Evolutionary conservation across 2,329 filamentous ascomycete species (phyloP), one percentile per base, ranked within the genome.

Genomic region (Talaromyces albobiverticillius): DNA sequence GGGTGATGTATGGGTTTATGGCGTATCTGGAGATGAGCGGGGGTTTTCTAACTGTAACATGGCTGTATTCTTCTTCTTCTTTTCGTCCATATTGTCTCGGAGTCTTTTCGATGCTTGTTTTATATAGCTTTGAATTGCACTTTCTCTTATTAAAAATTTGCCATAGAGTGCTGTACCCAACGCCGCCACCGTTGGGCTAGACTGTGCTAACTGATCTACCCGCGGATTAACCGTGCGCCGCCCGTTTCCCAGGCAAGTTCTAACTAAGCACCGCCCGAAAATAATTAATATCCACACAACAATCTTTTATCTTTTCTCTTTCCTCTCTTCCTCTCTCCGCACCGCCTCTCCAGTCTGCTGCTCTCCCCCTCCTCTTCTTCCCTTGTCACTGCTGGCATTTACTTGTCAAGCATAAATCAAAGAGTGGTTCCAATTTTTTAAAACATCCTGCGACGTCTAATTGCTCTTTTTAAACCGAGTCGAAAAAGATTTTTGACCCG

Each of bases 381-480:
- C 36, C 52, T 51, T 63, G 65, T 63, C 60, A 57, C 68, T 70
- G 73, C 75, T 76, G 74, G 73, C 75, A 77, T 77, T 77, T 69
- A 74, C 74, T 77, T 77, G 75, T 76, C 74, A 72, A 77, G 75
- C 73, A 73, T 63, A 40, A 40, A 11, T 2, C 7, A 40, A 8
- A 22, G 36, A 40, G 36, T 40, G 36, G 36, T 40, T 40, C 18
- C 36, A 11, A 10, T 20, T 40, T 20, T 22, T 11, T 22, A 22
- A n/a, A 20, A 13, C 18, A 2, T 40, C 20, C 36, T 11, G 7
- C 36, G 36, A 40, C 36, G 36, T 40, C 36, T 20, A 22, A 20
- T 40, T 40, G 36, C 36, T 40, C 36, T 40, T 40, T 40, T 22
- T 16, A 22, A 3, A 40, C 9, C 36, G 36, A 40, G 36, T 40